Evolutionary conservation across 164 flowering plant species (phyloP).

Genomic region (Sextonia rubra): DNA sequence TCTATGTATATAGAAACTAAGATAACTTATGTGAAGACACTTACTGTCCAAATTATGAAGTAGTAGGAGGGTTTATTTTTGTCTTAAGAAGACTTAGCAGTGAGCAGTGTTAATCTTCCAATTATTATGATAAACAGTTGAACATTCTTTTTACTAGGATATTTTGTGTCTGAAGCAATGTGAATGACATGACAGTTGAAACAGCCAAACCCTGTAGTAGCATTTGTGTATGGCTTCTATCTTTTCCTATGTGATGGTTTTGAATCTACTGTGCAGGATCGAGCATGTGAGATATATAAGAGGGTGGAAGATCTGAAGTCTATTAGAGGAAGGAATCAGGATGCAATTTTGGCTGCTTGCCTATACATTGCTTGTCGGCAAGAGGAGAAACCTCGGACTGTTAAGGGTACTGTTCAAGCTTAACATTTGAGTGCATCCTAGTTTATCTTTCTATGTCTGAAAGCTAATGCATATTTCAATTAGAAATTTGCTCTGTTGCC

Average conservation of each 20-base stretch:
- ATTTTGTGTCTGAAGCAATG: neutral
- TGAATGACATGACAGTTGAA: neutral
- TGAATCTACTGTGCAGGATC: slow-evolving; percentile 38
- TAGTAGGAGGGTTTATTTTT: no score
- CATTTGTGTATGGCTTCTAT: neutral
- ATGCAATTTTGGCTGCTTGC: slow-evolving; percentile 71
- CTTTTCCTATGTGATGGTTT: neutral
- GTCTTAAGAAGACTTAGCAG: no score
- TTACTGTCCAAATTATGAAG: no score
- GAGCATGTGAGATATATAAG: slow-evolving; percentile 74
- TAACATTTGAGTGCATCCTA: slow-evolving; percentile 16
- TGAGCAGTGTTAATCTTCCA: no score
- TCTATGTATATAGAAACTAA: no score
- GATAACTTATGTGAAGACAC: no score
- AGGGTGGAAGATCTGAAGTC: slow-evolving; percentile 75
- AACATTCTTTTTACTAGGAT: no score
- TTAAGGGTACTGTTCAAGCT: slow-evolving; percentile 52
- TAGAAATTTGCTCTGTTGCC: slow-evolving; percentile 44
- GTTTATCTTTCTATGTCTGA: slow-evolving; percentile 11
- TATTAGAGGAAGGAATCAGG: slow-evolving; percentile 67
- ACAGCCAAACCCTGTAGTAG: neutral
- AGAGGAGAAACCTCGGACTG: slow-evolving; percentile 76
- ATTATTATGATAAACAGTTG: no score
- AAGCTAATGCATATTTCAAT: slow-evolving; percentile 15
- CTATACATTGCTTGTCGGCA: slow-evolving; percentile 72